A percentile compares a stretch with the other conserved stretches of the same genome.
Evolutionary conservation across 352 stramenopile species (phyloP).

Genomic region (Globisporangium parvum): DNA sequence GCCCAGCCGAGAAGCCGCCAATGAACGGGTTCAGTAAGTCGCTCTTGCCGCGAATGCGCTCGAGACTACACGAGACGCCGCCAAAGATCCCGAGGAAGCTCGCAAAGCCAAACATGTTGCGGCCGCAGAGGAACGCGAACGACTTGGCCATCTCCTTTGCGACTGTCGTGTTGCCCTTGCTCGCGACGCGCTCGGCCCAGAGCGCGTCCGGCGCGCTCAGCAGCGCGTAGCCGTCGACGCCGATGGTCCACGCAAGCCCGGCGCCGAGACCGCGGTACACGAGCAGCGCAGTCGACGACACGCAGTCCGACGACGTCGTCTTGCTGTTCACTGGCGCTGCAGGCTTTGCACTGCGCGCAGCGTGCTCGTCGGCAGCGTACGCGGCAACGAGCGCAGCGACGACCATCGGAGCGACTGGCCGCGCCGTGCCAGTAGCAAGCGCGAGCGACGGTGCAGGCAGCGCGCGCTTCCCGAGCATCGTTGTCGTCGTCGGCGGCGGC

Average conservation of each 20-base stretch:
- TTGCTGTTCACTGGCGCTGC: conserved; percentile 16
- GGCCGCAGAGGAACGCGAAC: conserved; percentile 25
- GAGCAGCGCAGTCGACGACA: conserved; percentile 57
- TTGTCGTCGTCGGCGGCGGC: background rate
- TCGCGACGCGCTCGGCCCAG: conserved; percentile 32
- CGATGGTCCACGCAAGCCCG: conserved; percentile 70
- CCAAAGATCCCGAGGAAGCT: conserved; percentile 71
- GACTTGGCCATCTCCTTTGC: conserved; percentile 24
- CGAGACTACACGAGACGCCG: conserved; percentile 60
- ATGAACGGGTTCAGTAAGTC: conserved; percentile 69
- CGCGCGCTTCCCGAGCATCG: conserved; percentile 1
- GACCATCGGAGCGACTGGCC: background rate
- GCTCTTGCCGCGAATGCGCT: conserved; percentile 43
- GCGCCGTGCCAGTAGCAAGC: background rate
- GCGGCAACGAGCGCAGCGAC: conserved; percentile 1
- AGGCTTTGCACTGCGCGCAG: conserved; percentile 7
- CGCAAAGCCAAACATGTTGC: conserved; percentile 67
- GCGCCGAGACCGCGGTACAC: conserved; percentile 55
- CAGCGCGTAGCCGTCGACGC: conserved; percentile 59
- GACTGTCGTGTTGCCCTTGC: conserved; percentile 17
- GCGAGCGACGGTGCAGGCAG: background rate
- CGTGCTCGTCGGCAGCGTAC: background rate
- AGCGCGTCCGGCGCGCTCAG: conserved; percentile 26
- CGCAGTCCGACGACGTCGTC: conserved; percentile 43
- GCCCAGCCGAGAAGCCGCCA: conserved; percentile 51